Conservation (phyloP, 352 stramenopile species). For the Phytophthora chlamydospora region DNA sequence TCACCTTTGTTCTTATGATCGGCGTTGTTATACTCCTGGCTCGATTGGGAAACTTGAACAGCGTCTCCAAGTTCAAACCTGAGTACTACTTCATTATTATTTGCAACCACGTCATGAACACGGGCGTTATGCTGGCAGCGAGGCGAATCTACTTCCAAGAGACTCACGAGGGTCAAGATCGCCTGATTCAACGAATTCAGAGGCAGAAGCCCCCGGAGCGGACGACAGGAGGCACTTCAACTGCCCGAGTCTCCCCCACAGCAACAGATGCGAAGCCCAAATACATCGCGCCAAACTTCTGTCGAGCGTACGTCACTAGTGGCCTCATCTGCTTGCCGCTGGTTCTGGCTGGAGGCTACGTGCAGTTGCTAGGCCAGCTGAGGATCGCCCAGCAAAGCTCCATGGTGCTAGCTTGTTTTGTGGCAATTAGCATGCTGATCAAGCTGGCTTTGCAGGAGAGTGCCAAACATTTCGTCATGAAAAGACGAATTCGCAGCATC, state of each 20-base stretch:
- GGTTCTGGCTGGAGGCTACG: neutral
- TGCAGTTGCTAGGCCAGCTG: neutral
- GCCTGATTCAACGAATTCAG: neutral
- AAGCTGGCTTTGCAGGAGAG: constrained; percentile 29
- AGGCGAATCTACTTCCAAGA: constrained; percentile 21
- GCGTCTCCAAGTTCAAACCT: constrained; percentile 8
- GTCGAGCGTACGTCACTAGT: neutral
- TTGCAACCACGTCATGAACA: constrained; percentile 11
- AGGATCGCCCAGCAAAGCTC: neutral
- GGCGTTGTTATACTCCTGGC: constrained; percentile 7
- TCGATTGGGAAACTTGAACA: neutral
- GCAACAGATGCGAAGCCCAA: neutral
- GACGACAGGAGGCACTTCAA: too few species aligned
- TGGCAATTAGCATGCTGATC: too few species aligned
- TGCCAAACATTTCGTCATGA: constrained; percentile 6
- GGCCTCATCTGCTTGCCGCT: neutral
- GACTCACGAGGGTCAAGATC: constrained; percentile 10
- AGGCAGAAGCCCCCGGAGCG: too few species aligned
- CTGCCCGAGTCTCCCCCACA: neutral
- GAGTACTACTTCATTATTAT: constrained; percentile 20
- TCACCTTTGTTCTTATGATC: constrained; percentile 6
- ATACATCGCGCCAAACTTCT: neutral
- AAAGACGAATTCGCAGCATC: constrained; percentile 25
- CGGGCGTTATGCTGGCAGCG: constrained; percentile 1
- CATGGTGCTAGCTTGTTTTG: constrained; percentile 5